Percentiles rank a stretch among this genome's conserved stretches.
These are phyloP conservation scores for Phytomonas serpens DNA, from an alignment of 208 protist genomes.

Conservation along the genomic window DNA sequence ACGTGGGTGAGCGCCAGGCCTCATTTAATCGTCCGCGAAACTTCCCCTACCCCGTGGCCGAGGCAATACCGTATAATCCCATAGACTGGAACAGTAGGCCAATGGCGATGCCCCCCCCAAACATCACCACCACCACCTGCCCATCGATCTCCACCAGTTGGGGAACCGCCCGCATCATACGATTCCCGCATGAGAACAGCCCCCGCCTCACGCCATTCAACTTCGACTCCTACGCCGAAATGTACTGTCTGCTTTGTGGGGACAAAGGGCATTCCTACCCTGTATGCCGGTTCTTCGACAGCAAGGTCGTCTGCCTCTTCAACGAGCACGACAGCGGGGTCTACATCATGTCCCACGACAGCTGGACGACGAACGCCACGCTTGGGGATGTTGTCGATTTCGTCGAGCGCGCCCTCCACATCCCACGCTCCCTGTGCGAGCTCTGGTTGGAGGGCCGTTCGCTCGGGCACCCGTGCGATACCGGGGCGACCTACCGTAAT, in stretches of 20 bases:
- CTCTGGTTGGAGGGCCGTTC: constrained; percentile 15
- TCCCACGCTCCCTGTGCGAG: constrained; percentile 9
- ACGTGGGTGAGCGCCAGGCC: too few species aligned
- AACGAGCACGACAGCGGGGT: constrained; percentile 18
- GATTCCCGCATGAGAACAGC: background rate
- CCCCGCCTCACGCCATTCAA: constrained; percentile 13
- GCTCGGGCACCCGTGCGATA: background rate
- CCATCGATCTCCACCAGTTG: too few species aligned
- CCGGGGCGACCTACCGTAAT: background rate
- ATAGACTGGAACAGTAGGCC: too few species aligned
- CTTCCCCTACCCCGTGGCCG: too few species aligned
- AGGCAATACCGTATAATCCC: too few species aligned
- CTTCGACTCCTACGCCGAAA: constrained; percentile 1
- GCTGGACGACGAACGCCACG: constrained; percentile 20
- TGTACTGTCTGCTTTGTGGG: constrained; percentile 35
- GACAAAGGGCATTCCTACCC: constrained; percentile 25
- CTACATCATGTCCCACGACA: constrained; percentile 28
- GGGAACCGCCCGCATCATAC: too few species aligned
- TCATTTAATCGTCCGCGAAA: too few species aligned
- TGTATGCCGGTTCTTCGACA: constrained; percentile 25
- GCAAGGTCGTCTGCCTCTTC: constrained; percentile 25
- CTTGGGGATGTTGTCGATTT: constrained; percentile 30
- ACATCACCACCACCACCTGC: too few species aligned
- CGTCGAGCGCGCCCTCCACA: constrained; percentile 16
- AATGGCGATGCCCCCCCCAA: too few species aligned